Evolutionary conservation across 805 yeast genomes (phyloP), one percentile per base, ranked within the genome.

Genomic region (Ogataea glucozyma): DNA sequence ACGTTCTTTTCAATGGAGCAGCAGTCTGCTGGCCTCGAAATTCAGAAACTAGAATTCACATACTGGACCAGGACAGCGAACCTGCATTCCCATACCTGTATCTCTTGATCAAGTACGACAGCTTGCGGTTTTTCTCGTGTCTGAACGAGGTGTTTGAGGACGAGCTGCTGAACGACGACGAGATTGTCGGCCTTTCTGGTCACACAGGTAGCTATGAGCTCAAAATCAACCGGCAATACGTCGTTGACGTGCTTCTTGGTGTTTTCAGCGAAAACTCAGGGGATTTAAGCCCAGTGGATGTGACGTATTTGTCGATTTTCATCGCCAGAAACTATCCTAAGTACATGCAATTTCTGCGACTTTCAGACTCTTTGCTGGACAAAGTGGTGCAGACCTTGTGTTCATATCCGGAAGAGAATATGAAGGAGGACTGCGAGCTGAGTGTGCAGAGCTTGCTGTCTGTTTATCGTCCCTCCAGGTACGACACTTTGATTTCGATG

Each of bases 71-170:
- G 13, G 32, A 44, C 6, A 40, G 51, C 16, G 81, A 78, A 31
- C 74, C 78, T 0, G 71, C 82, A 0, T 89, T 83, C 49, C 96
- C 96, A 0, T 83, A 86, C 54, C 63, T 89, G n/a, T 70, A 67
- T 31, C 50, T 72, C 10, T 65, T 89, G 12, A 59, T 88, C n/a
- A 66, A 68, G 29, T 73, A 62, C 51, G 75, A 84, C 49, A 70
- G 85, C 4, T 67, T 74, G n/a, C 75, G 75, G 27, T 76, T 83
- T 64, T 72, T 90, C 26, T 69, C 83, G 0, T 75, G 86, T 13
- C 61, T 93, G 44, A 84, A 88, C 60, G 95, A 86, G 59, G 84
- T 85, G 7, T 82, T 91, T 57, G 97, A 91, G 58, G 95, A 88
- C 58, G 66, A 85, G 0, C 69, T 77, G 31, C 61, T 91, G 43